Evolutionary conservation across 352 stramenopile genomes (phyloP).

Genomic region (Phytophthora uliginosa): DNA sequence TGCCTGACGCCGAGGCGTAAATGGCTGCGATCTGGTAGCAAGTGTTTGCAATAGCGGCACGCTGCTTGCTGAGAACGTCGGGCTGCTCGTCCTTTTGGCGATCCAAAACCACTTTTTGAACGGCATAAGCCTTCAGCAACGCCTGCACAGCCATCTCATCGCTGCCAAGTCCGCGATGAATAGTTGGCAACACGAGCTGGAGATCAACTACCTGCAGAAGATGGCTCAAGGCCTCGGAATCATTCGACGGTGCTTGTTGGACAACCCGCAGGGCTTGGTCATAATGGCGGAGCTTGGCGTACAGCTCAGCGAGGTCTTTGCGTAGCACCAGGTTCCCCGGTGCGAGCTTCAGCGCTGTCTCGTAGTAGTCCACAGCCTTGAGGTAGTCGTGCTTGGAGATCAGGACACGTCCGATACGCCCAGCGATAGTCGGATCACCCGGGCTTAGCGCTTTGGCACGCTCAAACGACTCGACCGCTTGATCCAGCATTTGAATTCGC

Average conservation of each 20-base stretch:
- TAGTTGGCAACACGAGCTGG: slow-evolving; percentile 79
- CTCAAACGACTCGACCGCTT: slow-evolving; percentile 85
- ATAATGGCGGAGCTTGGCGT: slow-evolving; percentile 88
- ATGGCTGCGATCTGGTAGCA: slow-evolving; percentile 86
- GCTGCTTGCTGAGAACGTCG: slow-evolving; percentile 83
- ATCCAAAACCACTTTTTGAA: slow-evolving; percentile 91
- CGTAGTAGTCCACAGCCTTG: slow-evolving; percentile 95
- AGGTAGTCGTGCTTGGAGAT: slow-evolving; percentile 96
- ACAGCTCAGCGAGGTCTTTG: slow-evolving; percentile 93
- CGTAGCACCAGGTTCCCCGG: slow-evolving; percentile 83
- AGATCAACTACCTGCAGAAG: slow-evolving; percentile 79
- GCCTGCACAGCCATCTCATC: slow-evolving; percentile 81
- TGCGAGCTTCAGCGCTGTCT: slow-evolving; percentile 87
- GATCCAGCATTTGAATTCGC: slow-evolving; percentile 93
- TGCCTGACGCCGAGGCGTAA: slow-evolving; percentile 52
- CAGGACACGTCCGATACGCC: slow-evolving; percentile 91
- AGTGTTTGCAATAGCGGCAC: slow-evolving; percentile 81
- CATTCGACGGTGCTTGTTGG: slow-evolving; percentile 69
- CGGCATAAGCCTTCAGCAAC: slow-evolving; percentile 81
- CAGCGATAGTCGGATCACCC: slow-evolving; percentile 80
- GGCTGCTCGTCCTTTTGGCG: slow-evolving; percentile 84
- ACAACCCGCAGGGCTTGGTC: slow-evolving; percentile 88
- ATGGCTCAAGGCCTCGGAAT: slow-evolving; percentile 78
- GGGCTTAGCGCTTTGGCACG: slow-evolving; percentile 65
- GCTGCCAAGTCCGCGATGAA: slow-evolving; percentile 81